Percentiles rank a stretch among this genome's conserved stretches.
Evolutionary conservation across 2,329 filamentous ascomycete species (phyloP).

Genomic region (Pseudomassariella vexata): DNA sequence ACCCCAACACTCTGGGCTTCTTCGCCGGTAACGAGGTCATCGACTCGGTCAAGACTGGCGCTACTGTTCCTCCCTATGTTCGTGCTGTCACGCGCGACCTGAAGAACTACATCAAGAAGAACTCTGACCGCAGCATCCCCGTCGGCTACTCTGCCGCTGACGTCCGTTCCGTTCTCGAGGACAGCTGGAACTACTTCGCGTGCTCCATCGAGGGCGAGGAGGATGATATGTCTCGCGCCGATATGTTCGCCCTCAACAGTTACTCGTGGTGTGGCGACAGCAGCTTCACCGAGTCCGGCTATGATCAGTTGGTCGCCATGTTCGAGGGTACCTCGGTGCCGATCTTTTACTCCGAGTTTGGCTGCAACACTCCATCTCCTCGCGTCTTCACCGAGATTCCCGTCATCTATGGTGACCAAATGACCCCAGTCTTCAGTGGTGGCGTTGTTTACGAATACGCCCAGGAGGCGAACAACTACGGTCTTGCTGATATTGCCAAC

Average conservation of each 20-base stretch:
- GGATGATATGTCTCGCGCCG: constrained; percentile 58
- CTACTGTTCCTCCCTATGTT: constrained; percentile 62
- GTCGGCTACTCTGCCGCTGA: constrained; percentile 79
- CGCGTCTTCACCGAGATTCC: constrained; percentile 72
- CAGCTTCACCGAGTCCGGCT: constrained; percentile 57
- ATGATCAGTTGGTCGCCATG: constrained; percentile 55
- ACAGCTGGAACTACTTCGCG: constrained; percentile 71
- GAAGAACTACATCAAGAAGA: constrained; percentile 73
- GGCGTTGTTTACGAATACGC: constrained; percentile 79
- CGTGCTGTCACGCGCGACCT: constrained; percentile 73
- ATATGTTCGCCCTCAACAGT: constrained; percentile 75
- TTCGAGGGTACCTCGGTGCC: constrained; percentile 64
- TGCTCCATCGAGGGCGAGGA: constrained; percentile 51
- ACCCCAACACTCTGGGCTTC: constrained; percentile 63
- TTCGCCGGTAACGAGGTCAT: constrained; percentile 26
- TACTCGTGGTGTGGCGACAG: constrained; percentile 68
- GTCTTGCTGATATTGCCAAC: constrained; percentile 55
- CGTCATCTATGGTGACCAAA: constrained; percentile 64
- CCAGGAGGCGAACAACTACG: constrained; percentile 62
- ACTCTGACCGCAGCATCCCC: constrained; percentile 62
- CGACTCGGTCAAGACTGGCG: constrained; percentile 56
- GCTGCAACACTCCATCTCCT: constrained; percentile 68
- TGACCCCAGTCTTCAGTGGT: constrained; percentile 65
- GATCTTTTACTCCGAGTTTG: constrained; percentile 77
- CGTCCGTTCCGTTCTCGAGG: constrained; percentile 66